Evolutionary conservation across 768 basidiomycete genomes (phyloP), one percentile per base, ranked within the genome.

Genomic region (Nidula microcarpa): DNA sequence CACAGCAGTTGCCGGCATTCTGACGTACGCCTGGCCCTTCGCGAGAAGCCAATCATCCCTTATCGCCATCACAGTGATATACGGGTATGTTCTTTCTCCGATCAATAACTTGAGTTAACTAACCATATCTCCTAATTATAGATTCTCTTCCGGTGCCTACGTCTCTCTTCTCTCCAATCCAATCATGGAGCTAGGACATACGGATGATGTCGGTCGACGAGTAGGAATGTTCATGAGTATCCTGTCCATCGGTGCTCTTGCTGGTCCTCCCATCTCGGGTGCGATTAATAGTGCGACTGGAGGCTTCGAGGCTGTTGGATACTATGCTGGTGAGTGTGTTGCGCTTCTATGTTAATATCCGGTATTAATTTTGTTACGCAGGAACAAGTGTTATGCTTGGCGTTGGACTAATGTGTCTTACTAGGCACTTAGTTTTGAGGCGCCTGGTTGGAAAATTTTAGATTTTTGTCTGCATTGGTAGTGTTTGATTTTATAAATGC

Each of bases 1-100:
- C 34, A 85, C 81, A 0, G 52, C 75, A 14, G 39, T 79, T 1
- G 81, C 84, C 0, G 86, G 78, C 0, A 65, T 82, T 32, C 60
- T 85, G 43, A 88, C 89, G 0, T 84, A 83, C 57, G 71, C 72
- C 3, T 93, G 91, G 91, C 91, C 90, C 1, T 85, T 81, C 62
- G 77, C 78, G 0, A 67, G 60, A 39, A 74, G 63, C 30, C 58
- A 77, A 49, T 70, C 64, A 0, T 68, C 74, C 0, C 70, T 85
- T 32, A 73, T 88, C 3, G 78, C 68, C 6, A 63, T 91, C 39
- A 73, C 81, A 0, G 60, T 88, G 6, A 55, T 85, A 8, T 91
- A 90, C 58, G 89, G 89, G 83, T 87, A 51, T 6, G 77, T 64
- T 6, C 39, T 17, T 37, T 30, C 1, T 56, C 18, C 39, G 33